Evolutionary conservation across 352 stramenopile genomes (phyloP), one percentile per base, ranked within the genome.

Genomic region (Phytophthora niederhauseri): DNA sequence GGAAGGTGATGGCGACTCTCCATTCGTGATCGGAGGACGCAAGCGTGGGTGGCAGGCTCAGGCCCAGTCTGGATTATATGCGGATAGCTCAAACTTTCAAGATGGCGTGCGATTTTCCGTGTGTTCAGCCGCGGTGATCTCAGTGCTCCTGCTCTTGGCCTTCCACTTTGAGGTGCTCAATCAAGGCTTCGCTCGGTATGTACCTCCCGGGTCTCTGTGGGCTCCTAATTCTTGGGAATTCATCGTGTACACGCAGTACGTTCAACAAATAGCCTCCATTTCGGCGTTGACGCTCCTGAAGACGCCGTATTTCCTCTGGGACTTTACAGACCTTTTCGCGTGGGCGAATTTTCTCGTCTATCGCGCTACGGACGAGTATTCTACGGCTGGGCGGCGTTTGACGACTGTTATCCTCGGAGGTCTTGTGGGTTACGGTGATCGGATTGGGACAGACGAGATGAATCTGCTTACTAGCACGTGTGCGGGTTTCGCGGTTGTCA

Each of bases 171-270:
- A 85, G 34, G 70, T 77, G 14, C 59, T 81, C 7, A 83, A 89
- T 52, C 55, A 68, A 1, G 66, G 43, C 71, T 58, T 66, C 46
- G 24, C 19, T 34, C 45, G 28, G 11, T 46, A 61, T 59, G 53
- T 62, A 45, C 52, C 12, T 60, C 19, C 15, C 41, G 46, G 54
- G 9, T 61, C 69, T 8, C 17, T 64, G 20, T 89, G 76, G 81
- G 72, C 74, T 17, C 84, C 81, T 3, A 92, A 92, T 55, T 69
- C 80, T 3, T 92, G 81, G 80, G 84, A 92, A 54, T 82, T 89
- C 53, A 56, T 81, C 6, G 24, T 82, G 22, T 89, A 87, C 57
- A 57, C 72, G 6, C 74, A 67, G 3, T 87, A 86, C 54, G 56
- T 92, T 26, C 84, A 92, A 70, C 80, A 87, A 38, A 76, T 90